Base-by-base conservation (phyloP, 805 yeast species). In the Saccharomycopsis javanensis region DNA sequence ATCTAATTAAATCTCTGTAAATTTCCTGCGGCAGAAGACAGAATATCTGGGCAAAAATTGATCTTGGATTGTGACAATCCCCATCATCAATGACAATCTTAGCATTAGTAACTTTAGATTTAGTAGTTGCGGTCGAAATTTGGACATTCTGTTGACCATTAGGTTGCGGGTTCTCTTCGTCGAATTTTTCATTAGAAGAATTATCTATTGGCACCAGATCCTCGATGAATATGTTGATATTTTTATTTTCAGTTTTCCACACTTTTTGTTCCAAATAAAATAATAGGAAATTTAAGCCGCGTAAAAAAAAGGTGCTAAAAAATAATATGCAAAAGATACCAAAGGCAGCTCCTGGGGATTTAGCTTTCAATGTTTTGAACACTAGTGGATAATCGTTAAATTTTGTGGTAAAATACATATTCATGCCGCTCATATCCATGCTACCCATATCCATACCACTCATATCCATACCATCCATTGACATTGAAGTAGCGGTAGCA, bases 301-400 rank as follows among this genome's bases (percentile, higher is more conserved):
- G 78, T 59, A 82, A 75, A 37, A 77, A 71, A 64, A 86, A 79
- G 0, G 83, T 82, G 1, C 79, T 71, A 28, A 78, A 78, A 65
- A 86, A 79, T 23, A 86, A 66, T 13, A 83, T 70, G 35, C 81
- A 70, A 65, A 86, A 86, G 15, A 86, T 85, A 25, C 92, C 95
- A 67, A 86, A 86, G 0, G 88, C 90, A 55, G 78, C 76, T 8
- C 76, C 89, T 27, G 78, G 78, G 46, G 70, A 72, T 1, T 71
- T 62, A 2, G 92, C 92, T 11, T 65, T 64, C 51, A 86, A 69
- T 0, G 71, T 69, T 58, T 74, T 69, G 70, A 86, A 86, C 4
- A 86, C 64, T 0, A 86, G 88, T 0, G 92, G 89, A 61, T 81
- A 80, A 45, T 74, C 69, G 2, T 68, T 61, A 68, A 73, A 86